Conservation (phyloP, 371 early-diverging fungal genomes). For the Enteropsectra breve region DNA sequence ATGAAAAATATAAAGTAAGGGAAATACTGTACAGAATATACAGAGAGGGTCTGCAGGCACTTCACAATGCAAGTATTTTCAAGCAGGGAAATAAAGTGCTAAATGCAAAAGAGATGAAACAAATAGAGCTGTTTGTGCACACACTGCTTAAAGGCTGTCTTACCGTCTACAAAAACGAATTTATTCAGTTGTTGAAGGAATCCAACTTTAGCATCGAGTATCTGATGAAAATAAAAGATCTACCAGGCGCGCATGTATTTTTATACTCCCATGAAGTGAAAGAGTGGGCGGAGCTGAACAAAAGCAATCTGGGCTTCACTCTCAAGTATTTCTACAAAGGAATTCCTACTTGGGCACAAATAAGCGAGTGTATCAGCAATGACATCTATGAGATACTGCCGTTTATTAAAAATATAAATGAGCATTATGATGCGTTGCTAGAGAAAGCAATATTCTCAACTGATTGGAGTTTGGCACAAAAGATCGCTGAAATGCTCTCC, state of each 20-base stretch:
- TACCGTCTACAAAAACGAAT: slow-evolving; percentile 33
- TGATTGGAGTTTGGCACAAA: neutral
- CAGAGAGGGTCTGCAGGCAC: neutral
- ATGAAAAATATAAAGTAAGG: neutral
- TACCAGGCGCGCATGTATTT: neutral
- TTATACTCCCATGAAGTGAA: neutral
- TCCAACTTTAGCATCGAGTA: slow-evolving; percentile 1
- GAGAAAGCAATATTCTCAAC: slow-evolving; percentile 1
- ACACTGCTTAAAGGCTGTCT: slow-evolving; percentile 43
- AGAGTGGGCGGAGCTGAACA: neutral
- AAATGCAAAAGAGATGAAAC: no score
- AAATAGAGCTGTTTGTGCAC: no score
- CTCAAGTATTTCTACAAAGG: slow-evolving; percentile 2
- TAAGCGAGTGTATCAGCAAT: slow-evolving; percentile 2
- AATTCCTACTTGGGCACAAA: neutral
- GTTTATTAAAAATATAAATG: neutral
- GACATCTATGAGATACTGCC: slow-evolving; percentile 2
- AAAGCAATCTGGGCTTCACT: neutral
- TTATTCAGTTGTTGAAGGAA: neutral
- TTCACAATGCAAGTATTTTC: neutral
- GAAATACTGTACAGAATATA: slow-evolving; percentile 14
- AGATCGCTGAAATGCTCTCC: neutral
- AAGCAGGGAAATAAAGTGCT: neutral
- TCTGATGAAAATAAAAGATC: neutral
- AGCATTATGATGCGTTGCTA: slow-evolving; percentile 1